phyloP scores from a whole-genome alignment of 331 rosid species.

The Rosa hybrid region DNA sequence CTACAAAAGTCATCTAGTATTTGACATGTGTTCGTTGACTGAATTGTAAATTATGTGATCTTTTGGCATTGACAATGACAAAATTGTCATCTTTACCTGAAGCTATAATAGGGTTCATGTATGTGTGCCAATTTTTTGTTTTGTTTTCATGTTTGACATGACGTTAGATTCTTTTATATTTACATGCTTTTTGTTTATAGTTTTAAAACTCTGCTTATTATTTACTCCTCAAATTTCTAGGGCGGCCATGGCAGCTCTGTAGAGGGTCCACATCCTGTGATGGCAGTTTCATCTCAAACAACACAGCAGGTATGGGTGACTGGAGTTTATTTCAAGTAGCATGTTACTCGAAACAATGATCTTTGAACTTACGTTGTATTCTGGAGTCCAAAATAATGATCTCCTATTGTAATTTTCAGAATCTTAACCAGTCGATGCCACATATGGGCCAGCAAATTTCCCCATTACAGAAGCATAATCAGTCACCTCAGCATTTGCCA shows the following conservation, averaged over 20 bases:
- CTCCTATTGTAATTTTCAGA: constrained; percentile 40
- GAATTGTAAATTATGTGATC: background rate
- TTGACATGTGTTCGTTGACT: background rate
- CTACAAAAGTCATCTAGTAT: background rate
- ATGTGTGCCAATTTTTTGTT: background rate
- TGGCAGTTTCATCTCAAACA: constrained; percentile 40
- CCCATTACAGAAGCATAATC: constrained; percentile 61
- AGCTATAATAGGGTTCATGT: background rate
- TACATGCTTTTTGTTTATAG: background rate
- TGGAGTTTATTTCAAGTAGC: background rate
- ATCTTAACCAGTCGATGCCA: constrained; percentile 53
- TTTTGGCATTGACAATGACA: background rate
- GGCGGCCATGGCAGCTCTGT: constrained; percentile 55
- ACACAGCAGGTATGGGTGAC: constrained; percentile 59
- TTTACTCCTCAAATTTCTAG: constrained; percentile 40
- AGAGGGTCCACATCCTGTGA: constrained; percentile 50
- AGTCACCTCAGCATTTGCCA: constrained; percentile 72
- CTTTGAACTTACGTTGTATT: constrained; percentile 16
- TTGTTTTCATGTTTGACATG: background rate
- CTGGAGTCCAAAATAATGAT: constrained; percentile 20
- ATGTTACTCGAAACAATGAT: constrained; percentile 19
- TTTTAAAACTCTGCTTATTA: constrained; percentile 24
- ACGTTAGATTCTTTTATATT: background rate
- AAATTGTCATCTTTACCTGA: background rate
- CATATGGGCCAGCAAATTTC: constrained; percentile 61